Percentiles rank a stretch among this genome's conserved stretches.
Conservation (phyloP, 1,284 basidiomycete genomes). For the Ustilago vetiveriae region DNA sequence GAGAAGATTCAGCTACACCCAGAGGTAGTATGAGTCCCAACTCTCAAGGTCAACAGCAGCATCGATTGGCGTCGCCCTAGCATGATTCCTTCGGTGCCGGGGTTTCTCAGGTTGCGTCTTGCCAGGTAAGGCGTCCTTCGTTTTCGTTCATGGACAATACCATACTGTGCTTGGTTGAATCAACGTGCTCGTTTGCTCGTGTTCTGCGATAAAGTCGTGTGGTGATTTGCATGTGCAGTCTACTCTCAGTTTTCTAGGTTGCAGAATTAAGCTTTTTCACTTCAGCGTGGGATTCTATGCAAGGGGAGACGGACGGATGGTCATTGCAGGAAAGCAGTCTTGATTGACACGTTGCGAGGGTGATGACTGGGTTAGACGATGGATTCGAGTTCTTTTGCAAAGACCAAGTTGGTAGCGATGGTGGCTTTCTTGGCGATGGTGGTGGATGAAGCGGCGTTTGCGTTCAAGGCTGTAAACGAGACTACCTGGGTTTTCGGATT, state of each 20-base stretch:
- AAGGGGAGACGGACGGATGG: too few species aligned
- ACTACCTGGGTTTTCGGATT: slow-evolving; percentile 66
- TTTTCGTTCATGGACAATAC: slow-evolving; percentile 2
- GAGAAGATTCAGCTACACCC: slow-evolving; percentile 15
- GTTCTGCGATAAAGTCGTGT: too few species aligned
- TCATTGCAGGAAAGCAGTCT: neutral
- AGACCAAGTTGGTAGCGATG: slow-evolving; percentile 62
- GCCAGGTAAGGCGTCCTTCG: neutral
- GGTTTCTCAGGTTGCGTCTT: neutral
- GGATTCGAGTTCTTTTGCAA: slow-evolving; percentile 66
- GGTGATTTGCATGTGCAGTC: too few species aligned
- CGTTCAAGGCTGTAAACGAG: slow-evolving; percentile 53
- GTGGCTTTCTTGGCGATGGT: slow-evolving; percentile 61
- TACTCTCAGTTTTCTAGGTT: too few species aligned
- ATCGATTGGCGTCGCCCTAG: neutral
- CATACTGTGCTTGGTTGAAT: too few species aligned
- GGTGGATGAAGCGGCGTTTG: slow-evolving; percentile 17
- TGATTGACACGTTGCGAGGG: too few species aligned
- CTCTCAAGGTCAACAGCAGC: neutral
- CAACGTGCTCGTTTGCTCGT: too few species aligned
- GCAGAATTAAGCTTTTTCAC: too few species aligned
- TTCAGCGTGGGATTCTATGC: too few species aligned
- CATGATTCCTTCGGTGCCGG: neutral
- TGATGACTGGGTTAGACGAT: slow-evolving; percentile 53
- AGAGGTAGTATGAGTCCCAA: slow-evolving; percentile 1